Conservation (phyloP, 306 rosid species). For the Oemleria cerasiformis region DNA sequence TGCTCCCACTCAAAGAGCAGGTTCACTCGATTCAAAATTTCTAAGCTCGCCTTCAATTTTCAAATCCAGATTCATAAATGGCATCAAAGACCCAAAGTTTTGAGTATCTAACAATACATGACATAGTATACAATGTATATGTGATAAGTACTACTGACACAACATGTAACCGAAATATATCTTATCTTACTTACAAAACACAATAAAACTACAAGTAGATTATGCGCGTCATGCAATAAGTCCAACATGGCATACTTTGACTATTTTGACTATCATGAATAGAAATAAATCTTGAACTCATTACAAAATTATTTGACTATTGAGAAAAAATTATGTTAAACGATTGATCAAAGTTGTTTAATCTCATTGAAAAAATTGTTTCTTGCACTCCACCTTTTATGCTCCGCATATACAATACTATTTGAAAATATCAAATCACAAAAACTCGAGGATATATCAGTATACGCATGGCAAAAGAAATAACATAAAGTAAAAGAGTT, state of each 20-base stretch:
- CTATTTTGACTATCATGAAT: neutral
- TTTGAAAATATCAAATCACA: neutral
- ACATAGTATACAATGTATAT: no score
- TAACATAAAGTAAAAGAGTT: neutral
- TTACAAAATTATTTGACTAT: neutral
- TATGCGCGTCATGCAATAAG: neutral
- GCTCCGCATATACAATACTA: neutral
- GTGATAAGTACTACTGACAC: no score
- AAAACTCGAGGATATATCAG: neutral
- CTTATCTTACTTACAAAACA: neutral
- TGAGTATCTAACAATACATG: no score
- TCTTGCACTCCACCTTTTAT: neutral
- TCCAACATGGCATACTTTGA: neutral
- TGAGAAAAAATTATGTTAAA: neutral
- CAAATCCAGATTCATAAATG: no score
- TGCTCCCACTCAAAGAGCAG: no score
- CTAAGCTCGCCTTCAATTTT: no score
- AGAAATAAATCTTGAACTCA: neutral
- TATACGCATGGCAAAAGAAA: neutral
- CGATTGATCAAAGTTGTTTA: neutral
- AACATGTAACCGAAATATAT: neutral
- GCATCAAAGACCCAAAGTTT: no score
- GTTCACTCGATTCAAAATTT: no score
- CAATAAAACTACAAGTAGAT: neutral
- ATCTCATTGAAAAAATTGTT: neutral